Evolutionary conservation across 2,329 filamentous ascomycete genomes (phyloP).

Genomic region (Aulographum hederae): DNA sequence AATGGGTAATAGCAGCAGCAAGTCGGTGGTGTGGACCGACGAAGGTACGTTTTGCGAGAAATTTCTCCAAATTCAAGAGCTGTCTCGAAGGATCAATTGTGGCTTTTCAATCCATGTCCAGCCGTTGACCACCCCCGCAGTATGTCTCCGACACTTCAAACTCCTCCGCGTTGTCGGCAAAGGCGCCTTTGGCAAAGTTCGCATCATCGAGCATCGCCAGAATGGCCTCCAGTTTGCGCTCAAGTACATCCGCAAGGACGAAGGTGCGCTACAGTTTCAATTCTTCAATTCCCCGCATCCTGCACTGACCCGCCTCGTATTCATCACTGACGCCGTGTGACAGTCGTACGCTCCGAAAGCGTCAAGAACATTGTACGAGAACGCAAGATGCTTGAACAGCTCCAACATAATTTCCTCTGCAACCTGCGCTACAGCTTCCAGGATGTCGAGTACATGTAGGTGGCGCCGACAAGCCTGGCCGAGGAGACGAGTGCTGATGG

Average conservation of each 20-base stretch:
- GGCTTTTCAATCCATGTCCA: constrained; percentile 1
- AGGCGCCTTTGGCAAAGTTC: constrained; percentile 95
- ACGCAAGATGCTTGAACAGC: constrained; percentile 90
- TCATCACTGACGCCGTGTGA: too few relatives aligned
- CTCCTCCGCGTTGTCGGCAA: constrained; percentile 89
- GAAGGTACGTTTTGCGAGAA: constrained; percentile 48
- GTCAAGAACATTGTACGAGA: constrained; percentile 97
- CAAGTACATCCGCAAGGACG: constrained; percentile 98
- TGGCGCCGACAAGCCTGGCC: constrained; percentile 5
- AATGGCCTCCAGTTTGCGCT: constrained; percentile 84
- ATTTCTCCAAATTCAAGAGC: background rate
- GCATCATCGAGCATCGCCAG: constrained; percentile 96
- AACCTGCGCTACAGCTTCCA: constrained; percentile 98
- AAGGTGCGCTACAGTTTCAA: constrained; percentile 61
- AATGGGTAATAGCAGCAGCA: constrained; percentile 94
- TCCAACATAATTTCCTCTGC: constrained; percentile 95
- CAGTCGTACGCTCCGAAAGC: constrained; percentile 92
- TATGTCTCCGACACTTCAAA: constrained; percentile 94
- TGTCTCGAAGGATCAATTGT: background rate
- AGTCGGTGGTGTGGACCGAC: constrained; percentile 80
- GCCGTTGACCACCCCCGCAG: constrained; percentile 31
- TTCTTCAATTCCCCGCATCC: constrained; percentile 2
- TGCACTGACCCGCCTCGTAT: constrained; percentile 4
- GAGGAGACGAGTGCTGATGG: constrained; percentile 3
- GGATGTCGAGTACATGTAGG: constrained; percentile 95